These are phyloP conservation scores for Ilyonectria sp. DNA, from an alignment of 2,329 filamentous ascomycete species.

Conservation along the genomic window DNA sequence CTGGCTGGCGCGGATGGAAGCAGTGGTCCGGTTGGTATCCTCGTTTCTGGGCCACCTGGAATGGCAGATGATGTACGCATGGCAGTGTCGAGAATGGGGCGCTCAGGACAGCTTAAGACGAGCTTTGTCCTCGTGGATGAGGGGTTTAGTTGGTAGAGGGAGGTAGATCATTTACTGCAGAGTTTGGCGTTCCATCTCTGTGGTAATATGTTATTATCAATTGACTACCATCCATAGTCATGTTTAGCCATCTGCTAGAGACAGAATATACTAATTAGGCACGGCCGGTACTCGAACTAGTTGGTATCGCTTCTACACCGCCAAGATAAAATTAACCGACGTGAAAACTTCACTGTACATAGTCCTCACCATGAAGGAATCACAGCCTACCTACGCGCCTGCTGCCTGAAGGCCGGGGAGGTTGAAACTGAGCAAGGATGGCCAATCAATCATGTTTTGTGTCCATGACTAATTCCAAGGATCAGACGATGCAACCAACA, in stretches of 20 bases:
- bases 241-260: too few relatives aligned
- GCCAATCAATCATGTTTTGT: not conserved
- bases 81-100: constrained; percentile 41
- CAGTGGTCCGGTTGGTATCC: constrained; percentile 41
- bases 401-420: not conserved
- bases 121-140: constrained; percentile 47
- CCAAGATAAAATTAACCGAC: too few relatives aligned
- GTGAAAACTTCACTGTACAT: too few relatives aligned
- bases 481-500: not conserved
- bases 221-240: too few relatives aligned
- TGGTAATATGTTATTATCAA: too few relatives aligned
- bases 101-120: constrained; percentile 32
- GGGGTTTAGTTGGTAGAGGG: constrained; percentile 47
- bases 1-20: constrained; percentile 32
- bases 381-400: not conserved
- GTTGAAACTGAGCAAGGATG: not conserved
- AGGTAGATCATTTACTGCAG: not conserved
- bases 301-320: too few relatives aligned
- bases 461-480: not conserved
- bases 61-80: constrained; percentile 51
- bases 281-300: too few relatives aligned
- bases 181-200: too few relatives aligned
- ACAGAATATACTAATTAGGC: too few relatives aligned
- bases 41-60: constrained; percentile 49
- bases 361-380: not conserved